Evolutionary conservation across 441 rosid genomes (phyloP), one percentile per base, ranked within the genome.

Genomic region (Jatropha multifida): DNA sequence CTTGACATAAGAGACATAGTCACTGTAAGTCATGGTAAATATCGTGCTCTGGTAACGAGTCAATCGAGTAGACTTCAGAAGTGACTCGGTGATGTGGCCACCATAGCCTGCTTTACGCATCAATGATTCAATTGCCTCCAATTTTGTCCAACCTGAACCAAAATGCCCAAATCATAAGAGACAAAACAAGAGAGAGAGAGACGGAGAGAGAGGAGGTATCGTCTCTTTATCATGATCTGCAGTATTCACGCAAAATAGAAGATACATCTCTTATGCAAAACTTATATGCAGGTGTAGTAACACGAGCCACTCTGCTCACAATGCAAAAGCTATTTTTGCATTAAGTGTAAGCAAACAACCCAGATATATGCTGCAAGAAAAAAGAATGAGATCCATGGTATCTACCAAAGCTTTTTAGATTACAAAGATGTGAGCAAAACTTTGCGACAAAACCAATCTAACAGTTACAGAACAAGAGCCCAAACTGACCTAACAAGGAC

Each of bases 31-130:
- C 99, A 96, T 72, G 10, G 89, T 83, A 85, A 90, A 96, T 68
- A 94, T 14, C 37, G 98, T 92, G 84, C 98, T 96, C 85, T 91
- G 97, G 85, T 96, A 96, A 27, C 97, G 96, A 12, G 95, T 96
- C 85, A 96, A 83, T 20, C 58, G 76, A 59, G 93, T 83, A 69
- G 92, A 84, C 86, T 84, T 88, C 73, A 92, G 85, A 44, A 93
- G 83, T 11, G 84, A 71, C 63, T 95, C 98, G 0, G 87, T 86
- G 74, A 96, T 92, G 70, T 42, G 59, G 60, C 99, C 92, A 13
- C 11, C 80, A 72, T 85, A 92, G 74, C 97, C 97, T 51, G 99
- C 89, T 85, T 96, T 96, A 5, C 91, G 94, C 86, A 93, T 86
- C 79, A 96, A 91, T 8, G 98, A 96, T 75, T 96, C 90, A 2